These are phyloP conservation scores for Chaetomium tenue DNA, from an alignment of 495 filamentous ascomycete genomes.

Conservation along the genomic window DNA sequence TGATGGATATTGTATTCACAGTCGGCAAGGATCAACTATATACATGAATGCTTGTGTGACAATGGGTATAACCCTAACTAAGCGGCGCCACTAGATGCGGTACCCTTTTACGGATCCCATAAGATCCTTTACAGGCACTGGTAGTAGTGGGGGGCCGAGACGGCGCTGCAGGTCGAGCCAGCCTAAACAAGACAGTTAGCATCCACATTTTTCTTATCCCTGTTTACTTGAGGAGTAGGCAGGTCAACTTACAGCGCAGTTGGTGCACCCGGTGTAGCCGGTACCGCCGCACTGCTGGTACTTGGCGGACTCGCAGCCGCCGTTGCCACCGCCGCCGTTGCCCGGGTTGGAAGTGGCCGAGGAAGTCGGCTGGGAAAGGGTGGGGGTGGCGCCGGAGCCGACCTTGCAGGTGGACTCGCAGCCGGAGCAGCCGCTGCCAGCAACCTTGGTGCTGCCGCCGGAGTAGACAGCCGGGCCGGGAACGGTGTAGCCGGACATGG, in stretches of 20 bases:
- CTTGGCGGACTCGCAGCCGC: conserved; percentile 37
- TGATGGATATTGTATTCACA: conserved; percentile 7
- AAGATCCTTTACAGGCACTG: conserved; percentile 34
- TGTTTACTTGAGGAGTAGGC: background rate
- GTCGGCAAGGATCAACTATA: conserved; percentile 9
- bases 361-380: conserved; percentile 23
- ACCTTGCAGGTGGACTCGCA: conserved; percentile 44
- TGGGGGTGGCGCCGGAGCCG: conserved; percentile 34
- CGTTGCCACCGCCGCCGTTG: conserved; percentile 23
- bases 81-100: background rate
- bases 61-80: background rate
- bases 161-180: conserved; percentile 30
- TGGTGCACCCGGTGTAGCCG: conserved; percentile 46
- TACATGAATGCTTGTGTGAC: conserved; percentile 12
- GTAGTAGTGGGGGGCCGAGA: conserved; percentile 39
- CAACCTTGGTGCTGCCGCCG: conserved; percentile 39
- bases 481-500: conserved; percentile 38
- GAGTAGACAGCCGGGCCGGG: conserved; percentile 45
- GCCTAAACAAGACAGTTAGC: conserved; percentile 20
- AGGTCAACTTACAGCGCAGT: conserved; percentile 39
- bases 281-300: conserved; percentile 50
- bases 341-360: conserved; percentile 25
- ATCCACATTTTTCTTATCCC: background rate
- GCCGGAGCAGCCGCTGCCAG: conserved; percentile 38
- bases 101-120: background rate